phyloP scores from a whole-genome alignment of 768 basidiomycete genomes.

The Dictyophora rubrovolvata region DNA sequence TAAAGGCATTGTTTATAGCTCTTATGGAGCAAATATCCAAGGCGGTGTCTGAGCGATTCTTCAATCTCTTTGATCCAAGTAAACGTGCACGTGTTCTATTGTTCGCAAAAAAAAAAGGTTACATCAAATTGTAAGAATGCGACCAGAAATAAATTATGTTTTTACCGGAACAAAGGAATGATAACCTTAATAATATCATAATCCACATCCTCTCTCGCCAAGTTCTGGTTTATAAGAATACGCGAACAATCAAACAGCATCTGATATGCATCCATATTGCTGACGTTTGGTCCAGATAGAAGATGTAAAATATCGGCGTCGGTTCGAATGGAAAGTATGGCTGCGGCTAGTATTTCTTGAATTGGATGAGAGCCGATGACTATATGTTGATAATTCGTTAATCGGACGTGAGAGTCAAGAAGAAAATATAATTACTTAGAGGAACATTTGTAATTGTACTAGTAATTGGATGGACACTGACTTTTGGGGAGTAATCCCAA shows the following conservation, averaged over 20 bases:
- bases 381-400: conserved; percentile 19
- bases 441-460: conserved; percentile 18
- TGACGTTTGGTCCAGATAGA: conserved; percentile 33
- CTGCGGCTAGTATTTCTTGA: conserved; percentile 21
- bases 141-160: background rate
- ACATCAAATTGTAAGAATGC: background rate
- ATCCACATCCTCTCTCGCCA: conserved; percentile 31
- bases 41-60: conserved; percentile 46
- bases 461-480: conserved; percentile 37
- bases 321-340: conserved; percentile 43
- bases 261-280: conserved; percentile 34
- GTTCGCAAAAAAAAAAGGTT: conserved; percentile 7
- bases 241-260: conserved; percentile 37
- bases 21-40: conserved; percentile 58
- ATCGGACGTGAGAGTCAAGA: conserved; percentile 16
- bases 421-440: background rate
- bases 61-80: conserved; percentile 29
- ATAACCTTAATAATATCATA: conserved; percentile 44
- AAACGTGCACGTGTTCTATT: background rate
- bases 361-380: conserved; percentile 14
- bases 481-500: conserved; percentile 28
- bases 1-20: conserved; percentile 54
- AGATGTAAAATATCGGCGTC: conserved; percentile 51
- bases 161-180: conserved; percentile 27
- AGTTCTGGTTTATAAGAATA: conserved; percentile 35